Conservation (phyloP, 306 rosid species). For the Fagus crenata region DNA sequence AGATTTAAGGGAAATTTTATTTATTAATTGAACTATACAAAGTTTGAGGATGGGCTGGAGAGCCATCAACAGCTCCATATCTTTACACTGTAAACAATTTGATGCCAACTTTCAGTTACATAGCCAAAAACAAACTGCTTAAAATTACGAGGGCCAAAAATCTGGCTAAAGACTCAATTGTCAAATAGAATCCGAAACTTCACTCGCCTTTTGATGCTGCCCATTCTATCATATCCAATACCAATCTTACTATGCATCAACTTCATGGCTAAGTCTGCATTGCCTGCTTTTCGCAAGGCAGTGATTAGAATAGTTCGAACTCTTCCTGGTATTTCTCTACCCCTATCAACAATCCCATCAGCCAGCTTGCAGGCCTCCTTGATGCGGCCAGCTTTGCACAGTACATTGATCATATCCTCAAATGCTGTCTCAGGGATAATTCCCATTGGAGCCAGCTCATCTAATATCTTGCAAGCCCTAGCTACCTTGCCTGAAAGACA, state of each 20-base stretch:
- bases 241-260: slow-evolving; percentile 95
- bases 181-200: slow-evolving; percentile 57
- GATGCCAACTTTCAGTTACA: not conserved
- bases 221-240: slow-evolving; percentile 81
- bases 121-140: not conserved
- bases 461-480: slow-evolving; percentile 88
- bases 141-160: not conserved
- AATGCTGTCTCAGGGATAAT: slow-evolving; percentile 56
- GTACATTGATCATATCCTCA: slow-evolving; percentile 7
- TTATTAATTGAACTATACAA: not conserved
- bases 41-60: not conserved
- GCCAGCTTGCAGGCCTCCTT: slow-evolving; percentile 89
- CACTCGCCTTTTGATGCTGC: slow-evolving; percentile 77
- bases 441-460: slow-evolving; percentile 90
- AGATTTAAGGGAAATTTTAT: not conserved
- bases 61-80: not conserved
- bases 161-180: not conserved
- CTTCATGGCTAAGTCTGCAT: slow-evolving; percentile 77
- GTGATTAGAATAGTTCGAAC: slow-evolving; percentile 70
- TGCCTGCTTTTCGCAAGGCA: slow-evolving; percentile 87
- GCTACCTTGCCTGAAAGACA: slow-evolving; percentile 91
- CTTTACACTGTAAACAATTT: not conserved
- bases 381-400: slow-evolving; percentile 70
- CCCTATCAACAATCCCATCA: slow-evolving; percentile 87
- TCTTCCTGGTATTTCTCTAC: slow-evolving; percentile 84